Base-by-base conservation (phyloP, 1,284 basidiomycete species). In the Sanguinoderma infundibulare region DNA sequence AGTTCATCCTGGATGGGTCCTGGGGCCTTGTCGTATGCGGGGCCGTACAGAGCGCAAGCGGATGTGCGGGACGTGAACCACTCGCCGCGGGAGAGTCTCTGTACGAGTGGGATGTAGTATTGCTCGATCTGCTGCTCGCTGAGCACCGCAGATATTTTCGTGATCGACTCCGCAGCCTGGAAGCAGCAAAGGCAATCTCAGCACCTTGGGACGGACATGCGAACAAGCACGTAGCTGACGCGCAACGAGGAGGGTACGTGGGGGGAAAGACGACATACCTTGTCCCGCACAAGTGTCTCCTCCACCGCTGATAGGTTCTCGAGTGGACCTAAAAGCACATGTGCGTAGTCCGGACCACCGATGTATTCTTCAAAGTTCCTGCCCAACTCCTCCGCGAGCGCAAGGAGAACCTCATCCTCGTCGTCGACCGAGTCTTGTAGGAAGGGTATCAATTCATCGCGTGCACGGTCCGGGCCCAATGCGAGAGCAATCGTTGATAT, bases 41-140 rank as follows among this genome's bases (percentile, higher is more conserved):
- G 89, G 10, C 95, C 89, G 74, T 96, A 99, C 34, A 99, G 85
- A 3, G 96, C 94, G 61, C 96, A 96, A 47, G 98, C 94, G 44
- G 97, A 98, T 46, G 96, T 98, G 66, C 97, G 87, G 35, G 96
- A 97, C n/a, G 98, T 99, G 81, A 99, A 99, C 98, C 98, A 99
- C 78, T 99, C 98, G 62, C 96, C 98, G 62, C 87, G 87, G 0
- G 95, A 91, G 40, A 99, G 86, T 60, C 96, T 89, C 73, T 91
- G 92, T 63, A 99, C 77, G 53, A 99, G 84, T 56, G 98, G 98
- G 58, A 99, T 89, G 78, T 97, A 98, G 76, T 87, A 87, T 73
- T 95, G 89, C 78, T 98, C 96, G 70, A 98, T 83, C 77, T 97
- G 95, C 44, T 83, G 73, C 65, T 91, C 83, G 36, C 90, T 92